Evolutionary conservation across 2,329 filamentous ascomycete genomes (phyloP).

Genomic region (Elsinoe batatas): DNA sequence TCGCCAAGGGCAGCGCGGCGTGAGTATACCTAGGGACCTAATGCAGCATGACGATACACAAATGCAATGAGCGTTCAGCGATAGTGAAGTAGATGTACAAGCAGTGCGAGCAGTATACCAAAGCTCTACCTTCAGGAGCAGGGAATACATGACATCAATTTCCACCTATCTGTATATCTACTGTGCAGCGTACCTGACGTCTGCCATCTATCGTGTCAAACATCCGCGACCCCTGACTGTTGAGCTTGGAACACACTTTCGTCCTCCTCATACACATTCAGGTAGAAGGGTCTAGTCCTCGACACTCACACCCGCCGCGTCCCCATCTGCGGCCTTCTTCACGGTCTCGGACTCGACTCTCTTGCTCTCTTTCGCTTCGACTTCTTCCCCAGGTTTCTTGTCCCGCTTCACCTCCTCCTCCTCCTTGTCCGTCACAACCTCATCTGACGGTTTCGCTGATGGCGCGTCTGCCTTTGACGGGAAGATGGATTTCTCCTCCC

Average conservation of each 20-base stretch:
- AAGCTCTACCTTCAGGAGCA: neutral
- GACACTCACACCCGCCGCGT: conserved; percentile 29
- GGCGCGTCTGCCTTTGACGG: conserved; percentile 16
- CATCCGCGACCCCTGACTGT: neutral
- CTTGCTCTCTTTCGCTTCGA: conserved; percentile 14
- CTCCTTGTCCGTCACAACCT: conserved; percentile 17
- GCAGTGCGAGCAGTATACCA: too few species aligned
- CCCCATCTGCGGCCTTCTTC: conserved; percentile 22
- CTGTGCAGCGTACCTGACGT: neutral
- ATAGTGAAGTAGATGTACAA: too few species aligned
- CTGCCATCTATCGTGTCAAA: neutral
- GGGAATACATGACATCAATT: neutral
- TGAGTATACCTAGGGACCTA: too few species aligned
- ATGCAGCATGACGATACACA: too few species aligned
- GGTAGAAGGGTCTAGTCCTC: conserved; percentile 23
- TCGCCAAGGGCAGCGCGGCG: neutral
- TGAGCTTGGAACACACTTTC: too few species aligned
- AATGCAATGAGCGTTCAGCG: neutral
- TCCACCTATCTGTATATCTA: neutral
- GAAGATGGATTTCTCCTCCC: conserved; percentile 16
- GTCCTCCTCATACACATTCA: neutral
- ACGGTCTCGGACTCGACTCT: conserved; percentile 17
- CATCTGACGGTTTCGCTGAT: conserved; percentile 16
- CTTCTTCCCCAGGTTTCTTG: neutral
- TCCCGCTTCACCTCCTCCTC: conserved; percentile 4